Conservation (phyloP, 2,329 filamentous ascomycete genomes). For the Zasmidium cellare region DNA sequence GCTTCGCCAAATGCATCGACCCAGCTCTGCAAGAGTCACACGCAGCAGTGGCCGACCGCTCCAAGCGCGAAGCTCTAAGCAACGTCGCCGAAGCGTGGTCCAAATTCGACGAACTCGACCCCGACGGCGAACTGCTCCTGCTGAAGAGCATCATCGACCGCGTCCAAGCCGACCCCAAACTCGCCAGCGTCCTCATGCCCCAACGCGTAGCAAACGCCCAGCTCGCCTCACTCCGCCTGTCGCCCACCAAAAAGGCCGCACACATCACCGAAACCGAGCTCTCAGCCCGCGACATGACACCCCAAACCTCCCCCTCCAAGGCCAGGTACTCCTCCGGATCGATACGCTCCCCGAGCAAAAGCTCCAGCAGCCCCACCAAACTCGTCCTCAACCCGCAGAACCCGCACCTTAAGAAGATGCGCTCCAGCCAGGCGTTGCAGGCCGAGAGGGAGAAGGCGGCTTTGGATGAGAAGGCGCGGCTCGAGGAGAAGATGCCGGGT, state of each 20-base stretch:
- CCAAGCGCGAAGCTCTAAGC: conserved; percentile 82
- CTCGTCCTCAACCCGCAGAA: conserved; percentile 79
- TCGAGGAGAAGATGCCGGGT: conserved; percentile 56
- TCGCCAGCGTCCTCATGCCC: conserved; percentile 51
- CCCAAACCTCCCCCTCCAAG: conserved; percentile 30
- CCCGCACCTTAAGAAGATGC: conserved; percentile 78
- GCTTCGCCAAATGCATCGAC: conserved; percentile 80
- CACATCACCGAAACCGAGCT: conserved; percentile 22
- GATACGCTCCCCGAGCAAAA: conserved; percentile 26
- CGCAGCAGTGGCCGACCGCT: conserved; percentile 64
- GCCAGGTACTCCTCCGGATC: conserved; percentile 9
- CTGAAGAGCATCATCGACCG: conserved; percentile 75
- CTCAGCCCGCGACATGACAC: conserved; percentile 23
- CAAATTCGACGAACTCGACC: conserved; percentile 80
- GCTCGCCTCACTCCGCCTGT: conserved; percentile 34
- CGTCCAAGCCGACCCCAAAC: conserved; percentile 68
- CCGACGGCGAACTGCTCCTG: conserved; percentile 84
- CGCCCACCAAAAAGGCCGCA: conserved; percentile 26
- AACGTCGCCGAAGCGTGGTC: conserved; percentile 83
- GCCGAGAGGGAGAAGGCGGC: conserved; percentile 50
- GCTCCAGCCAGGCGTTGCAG: conserved; percentile 42
- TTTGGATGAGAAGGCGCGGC: conserved; percentile 52
- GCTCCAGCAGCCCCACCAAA: conserved; percentile 52
- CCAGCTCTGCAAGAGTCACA: conserved; percentile 81
- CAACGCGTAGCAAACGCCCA: conserved; percentile 35